Percentiles rank a stretch among this genome's conserved stretches.
phyloP scores from a whole-genome alignment of 1,284 basidiomycete species.

The Apiotrichum gracile region DNA sequence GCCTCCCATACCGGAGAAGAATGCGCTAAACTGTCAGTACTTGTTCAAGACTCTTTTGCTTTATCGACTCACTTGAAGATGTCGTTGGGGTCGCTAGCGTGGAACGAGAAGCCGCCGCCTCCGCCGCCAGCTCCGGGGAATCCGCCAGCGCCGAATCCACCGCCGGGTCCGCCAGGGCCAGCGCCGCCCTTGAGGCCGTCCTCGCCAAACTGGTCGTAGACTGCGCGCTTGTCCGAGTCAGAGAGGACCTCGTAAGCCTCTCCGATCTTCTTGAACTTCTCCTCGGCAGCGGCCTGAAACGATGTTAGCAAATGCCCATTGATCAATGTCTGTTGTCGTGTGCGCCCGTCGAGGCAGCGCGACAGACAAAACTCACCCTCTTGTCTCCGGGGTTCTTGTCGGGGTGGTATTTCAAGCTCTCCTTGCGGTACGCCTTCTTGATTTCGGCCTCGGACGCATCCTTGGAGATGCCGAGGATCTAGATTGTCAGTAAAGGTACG shows the following conservation, averaged over 20 bases:
- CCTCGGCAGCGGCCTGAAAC: conserved; percentile 53
- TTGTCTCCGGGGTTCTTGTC: conserved; percentile 62
- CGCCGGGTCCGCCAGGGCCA: conserved; percentile 45
- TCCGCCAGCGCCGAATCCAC: conserved; percentile 47
- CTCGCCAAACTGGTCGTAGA: conserved; percentile 95
- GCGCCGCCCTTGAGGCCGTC: conserved; percentile 74
- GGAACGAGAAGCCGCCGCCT: conserved; percentile 54
- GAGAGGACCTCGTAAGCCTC: conserved; percentile 96
- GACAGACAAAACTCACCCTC: no score
- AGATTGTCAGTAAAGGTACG: conserved; percentile 2
- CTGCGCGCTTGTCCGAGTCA: conserved; percentile 78
- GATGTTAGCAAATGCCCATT: no score
- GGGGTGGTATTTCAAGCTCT: conserved; percentile 88
- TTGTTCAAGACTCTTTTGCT: background rate
- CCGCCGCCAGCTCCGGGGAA: conserved; percentile 53
- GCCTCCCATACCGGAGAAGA: conserved; percentile 50
- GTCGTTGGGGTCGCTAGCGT: conserved; percentile 76
- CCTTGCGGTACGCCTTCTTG: conserved; percentile 55
- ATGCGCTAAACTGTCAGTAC: conserved; percentile 52
- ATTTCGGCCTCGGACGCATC: conserved; percentile 74
- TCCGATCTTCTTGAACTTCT: conserved; percentile 93
- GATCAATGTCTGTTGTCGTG: no score
- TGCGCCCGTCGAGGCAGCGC: no score
- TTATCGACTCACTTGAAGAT: conserved; percentile 72
- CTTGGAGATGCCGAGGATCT: conserved; percentile 61